Conservation (phyloP, 83 land plant species). For the Diphasiastrum complanatum region DNA sequence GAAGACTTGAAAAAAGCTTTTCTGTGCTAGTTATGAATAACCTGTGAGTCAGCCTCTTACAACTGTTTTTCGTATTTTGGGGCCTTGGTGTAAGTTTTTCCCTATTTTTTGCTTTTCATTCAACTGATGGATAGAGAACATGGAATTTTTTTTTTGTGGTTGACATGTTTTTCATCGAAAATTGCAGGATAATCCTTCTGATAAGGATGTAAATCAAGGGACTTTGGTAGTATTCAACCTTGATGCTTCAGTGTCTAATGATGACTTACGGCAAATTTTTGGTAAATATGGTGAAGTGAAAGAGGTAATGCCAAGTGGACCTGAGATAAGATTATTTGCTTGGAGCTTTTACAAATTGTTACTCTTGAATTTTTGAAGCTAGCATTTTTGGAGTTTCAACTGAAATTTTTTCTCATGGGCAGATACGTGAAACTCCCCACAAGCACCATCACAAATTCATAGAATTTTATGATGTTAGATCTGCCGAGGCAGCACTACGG, state of each 20-base stretch:
- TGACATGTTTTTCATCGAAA: too few relatives aligned
- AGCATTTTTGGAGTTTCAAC: not conserved
- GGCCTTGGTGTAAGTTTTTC: too few relatives aligned
- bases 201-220: slow-evolving; percentile 83
- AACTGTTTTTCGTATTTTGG: too few relatives aligned
- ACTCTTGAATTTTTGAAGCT: not conserved
- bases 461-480: slow-evolving; percentile 82
- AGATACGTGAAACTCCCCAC: slow-evolving; percentile 79
- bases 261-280: slow-evolving; percentile 78
- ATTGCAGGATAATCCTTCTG: slow-evolving; percentile 75
- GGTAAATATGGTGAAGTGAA: slow-evolving; percentile 80
- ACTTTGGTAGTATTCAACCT: slow-evolving; percentile 70
- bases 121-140: too few relatives aligned
- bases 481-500: slow-evolving; percentile 75
- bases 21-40: too few relatives aligned
- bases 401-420: slow-evolving; percentile 1
- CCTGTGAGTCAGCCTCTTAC: too few relatives aligned
- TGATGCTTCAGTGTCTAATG: slow-evolving; percentile 69
- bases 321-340: not conserved
- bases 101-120: too few relatives aligned
- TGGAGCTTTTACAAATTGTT: not conserved
- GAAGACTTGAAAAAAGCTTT: too few relatives aligned
- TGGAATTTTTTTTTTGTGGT: too few relatives aligned
- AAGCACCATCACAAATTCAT: slow-evolving; percentile 60
- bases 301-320: slow-evolving; percentile 40